phyloP scores from a whole-genome alignment of 139 green algal species.

The Gonium pectorale region DNA sequence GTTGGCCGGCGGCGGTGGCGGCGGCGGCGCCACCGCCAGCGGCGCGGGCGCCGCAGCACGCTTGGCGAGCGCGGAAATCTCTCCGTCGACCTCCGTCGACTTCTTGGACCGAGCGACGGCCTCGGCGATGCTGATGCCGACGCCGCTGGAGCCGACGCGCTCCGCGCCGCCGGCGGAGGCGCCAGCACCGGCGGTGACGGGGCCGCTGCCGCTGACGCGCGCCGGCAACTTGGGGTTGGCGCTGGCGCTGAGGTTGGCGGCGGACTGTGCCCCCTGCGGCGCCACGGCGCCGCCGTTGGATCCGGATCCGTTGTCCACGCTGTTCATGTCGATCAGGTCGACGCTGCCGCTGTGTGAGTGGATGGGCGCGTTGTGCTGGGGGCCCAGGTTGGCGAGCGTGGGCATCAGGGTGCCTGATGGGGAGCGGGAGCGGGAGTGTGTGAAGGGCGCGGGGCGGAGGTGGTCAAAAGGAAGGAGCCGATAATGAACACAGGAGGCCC shows the following conservation, averaged over 20 bases:
- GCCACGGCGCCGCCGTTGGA: background rate
- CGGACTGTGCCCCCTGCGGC: background rate
- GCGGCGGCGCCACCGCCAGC: background rate
- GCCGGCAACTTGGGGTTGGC: no score
- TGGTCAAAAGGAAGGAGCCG: background rate
- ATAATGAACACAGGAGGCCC: no score
- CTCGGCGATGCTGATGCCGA: constrained; percentile 25
- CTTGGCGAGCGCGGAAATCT: no score
- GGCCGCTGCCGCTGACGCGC: no score
- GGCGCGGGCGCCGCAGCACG: background rate
- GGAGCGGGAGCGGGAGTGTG: background rate
- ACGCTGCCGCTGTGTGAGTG: constrained; percentile 24
- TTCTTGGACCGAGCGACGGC: background rate
- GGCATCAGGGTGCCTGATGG: constrained; percentile 49
- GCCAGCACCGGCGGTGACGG: background rate
- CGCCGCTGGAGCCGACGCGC: background rate
- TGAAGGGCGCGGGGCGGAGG: background rate
- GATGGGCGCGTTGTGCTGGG: constrained; percentile 25
- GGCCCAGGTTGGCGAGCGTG: constrained; percentile 54
- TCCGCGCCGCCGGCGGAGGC: background rate
- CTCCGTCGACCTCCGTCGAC: background rate
- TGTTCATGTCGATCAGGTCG: constrained; percentile 30
- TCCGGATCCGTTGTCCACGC: background rate
- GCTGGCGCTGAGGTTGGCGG: no score
- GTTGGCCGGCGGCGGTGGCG: background rate